Evolutionary conservation across 306 rosid genomes (phyloP).

Genomic region (Cajanus cajan): DNA sequence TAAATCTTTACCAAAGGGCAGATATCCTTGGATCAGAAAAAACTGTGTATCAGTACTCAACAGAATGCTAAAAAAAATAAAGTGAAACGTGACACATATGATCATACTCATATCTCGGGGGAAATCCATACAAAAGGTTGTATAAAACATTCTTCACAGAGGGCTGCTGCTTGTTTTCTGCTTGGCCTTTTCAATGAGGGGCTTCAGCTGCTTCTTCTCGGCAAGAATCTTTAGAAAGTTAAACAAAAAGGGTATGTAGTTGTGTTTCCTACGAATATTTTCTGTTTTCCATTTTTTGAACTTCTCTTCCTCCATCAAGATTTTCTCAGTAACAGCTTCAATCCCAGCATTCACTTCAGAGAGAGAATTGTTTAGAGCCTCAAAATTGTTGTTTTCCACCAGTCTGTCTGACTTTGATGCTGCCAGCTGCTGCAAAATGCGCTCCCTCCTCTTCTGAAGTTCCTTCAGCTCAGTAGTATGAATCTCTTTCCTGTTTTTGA

Average conservation of each 20-base stretch:
- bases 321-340: slow-evolving; percentile 84
- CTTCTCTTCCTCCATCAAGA: slow-evolving; percentile 92
- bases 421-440: slow-evolving; percentile 85
- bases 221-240: slow-evolving; percentile 95
- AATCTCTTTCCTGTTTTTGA: slow-evolving; percentile 88
- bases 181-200: slow-evolving; percentile 97
- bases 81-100: slow-evolving; percentile 32
- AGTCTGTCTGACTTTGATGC: slow-evolving; percentile 62
- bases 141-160: slow-evolving; percentile 45
- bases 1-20: slow-evolving; percentile 26
- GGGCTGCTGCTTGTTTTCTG: slow-evolving; percentile 73
- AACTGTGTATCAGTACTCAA: slow-evolving; percentile 25
- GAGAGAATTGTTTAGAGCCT: slow-evolving; percentile 80
- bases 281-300: slow-evolving; percentile 93
- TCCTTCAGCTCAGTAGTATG: slow-evolving; percentile 92
- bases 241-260: slow-evolving; percentile 93
- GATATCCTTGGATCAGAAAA: slow-evolving; percentile 22
- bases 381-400: slow-evolving; percentile 53
- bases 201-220: slow-evolving; percentile 97
- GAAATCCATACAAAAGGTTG: slow-evolving; percentile 21
- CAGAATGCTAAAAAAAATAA: slow-evolving; percentile 15
- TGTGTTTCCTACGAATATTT: slow-evolving; percentile 91
- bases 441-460: slow-evolving; percentile 95
- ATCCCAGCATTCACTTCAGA: slow-evolving; percentile 90
- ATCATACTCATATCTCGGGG: background rate